Base-by-base conservation (phyloP, 2,329 filamentous ascomycete species). In the Aspergillus terreus region DNA sequence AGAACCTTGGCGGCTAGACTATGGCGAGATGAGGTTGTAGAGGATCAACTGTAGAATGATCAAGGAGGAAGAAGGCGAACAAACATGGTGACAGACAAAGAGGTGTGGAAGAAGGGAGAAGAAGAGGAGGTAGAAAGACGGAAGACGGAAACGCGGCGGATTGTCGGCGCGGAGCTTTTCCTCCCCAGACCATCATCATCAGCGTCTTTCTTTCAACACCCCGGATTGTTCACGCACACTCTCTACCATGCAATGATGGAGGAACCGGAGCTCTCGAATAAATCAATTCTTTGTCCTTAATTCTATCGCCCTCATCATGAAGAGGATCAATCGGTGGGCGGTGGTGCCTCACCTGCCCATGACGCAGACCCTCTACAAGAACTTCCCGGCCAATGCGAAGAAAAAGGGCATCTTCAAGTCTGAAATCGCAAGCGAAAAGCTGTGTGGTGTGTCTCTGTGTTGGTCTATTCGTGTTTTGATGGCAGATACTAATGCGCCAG, bases 401-500 rank as follows among this genome's bases (percentile, higher is more conserved):
- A 53, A 53, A 27, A 54, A 47, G 45, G 11, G 23, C 12, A 25
- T 43, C 6, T 11, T 44, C 7, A 56, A 54, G 46, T 41, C 61
- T 5, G 52, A 69, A 21, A 61, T 70, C 38, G 58, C 66, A 15
- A 68, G 62, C 52, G 63, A 67, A n/a, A 45, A 58, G 21, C 57
- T 73, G 45, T 68, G 69, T 49, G 64, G 71, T 73, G 52, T 59
- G 67, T 57, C 38, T 15, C 17, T 46, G 5, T 4, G 7, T 15
- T 7, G 6, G 10, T 3, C 2, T 23, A 27, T 11, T 6, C 9
- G 6, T 14, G 19, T 2, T 6, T 11, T 4, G 6, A 23, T 9
- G 6, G 6, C 10, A 14, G 21, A 44, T 44, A 21, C 51, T 54
- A 47, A 57, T 46, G 44, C 25, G 33, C 6, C 4, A 14, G n/a